phyloP scores from a whole-genome alignment of 2,329 filamentous ascomycete species.

The Trichophyton rubrum region DNA sequence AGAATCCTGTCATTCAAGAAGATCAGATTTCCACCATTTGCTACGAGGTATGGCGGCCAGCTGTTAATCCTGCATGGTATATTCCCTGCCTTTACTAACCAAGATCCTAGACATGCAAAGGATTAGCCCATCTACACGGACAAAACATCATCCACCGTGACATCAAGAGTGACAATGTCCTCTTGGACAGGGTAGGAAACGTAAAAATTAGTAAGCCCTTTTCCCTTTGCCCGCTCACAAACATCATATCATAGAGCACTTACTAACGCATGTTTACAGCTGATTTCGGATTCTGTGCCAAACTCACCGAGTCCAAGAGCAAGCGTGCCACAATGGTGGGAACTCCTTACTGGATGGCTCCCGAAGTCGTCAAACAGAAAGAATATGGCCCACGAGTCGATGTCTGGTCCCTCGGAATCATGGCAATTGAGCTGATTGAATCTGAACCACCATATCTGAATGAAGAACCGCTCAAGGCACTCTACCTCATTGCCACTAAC shows the following conservation, averaged over 20 bases:
- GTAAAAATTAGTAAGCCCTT: constrained; percentile 82
- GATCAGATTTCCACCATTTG: constrained; percentile 98
- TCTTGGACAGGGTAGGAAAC: constrained; percentile 84
- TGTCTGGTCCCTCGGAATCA: constrained; percentile 97
- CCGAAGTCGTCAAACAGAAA: constrained; percentile 98
- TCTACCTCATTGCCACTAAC: constrained; percentile 96
- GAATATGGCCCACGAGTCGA: constrained; percentile 97
- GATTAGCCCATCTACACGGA: constrained; percentile 82
- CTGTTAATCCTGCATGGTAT: too few relatives aligned
- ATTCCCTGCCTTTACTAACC: constrained; percentile 9
- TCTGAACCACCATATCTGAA: constrained; percentile 96
- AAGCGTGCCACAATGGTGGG: constrained; percentile 99
- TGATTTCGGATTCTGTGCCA: constrained; percentile 98
- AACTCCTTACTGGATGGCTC: constrained; percentile 99
- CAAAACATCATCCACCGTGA: constrained; percentile 98
- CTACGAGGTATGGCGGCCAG: constrained; percentile 56
- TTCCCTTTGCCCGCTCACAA: not conserved
- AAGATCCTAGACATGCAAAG: constrained; percentile 72
- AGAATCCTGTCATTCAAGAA: constrained; percentile 85
- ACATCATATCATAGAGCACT: constrained; percentile 10
- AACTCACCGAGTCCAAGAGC: constrained; percentile 89
- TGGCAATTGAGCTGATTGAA: constrained; percentile 99
- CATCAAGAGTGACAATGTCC: constrained; percentile 98
- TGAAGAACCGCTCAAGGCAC: constrained; percentile 90
- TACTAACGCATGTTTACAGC: constrained; percentile 42